Percentiles rank a stretch among this genome's conserved stretches.
These are phyloP conservation scores for Evernia prunastri DNA, from an alignment of 495 filamentous ascomycete species.

Conservation along the genomic window DNA sequence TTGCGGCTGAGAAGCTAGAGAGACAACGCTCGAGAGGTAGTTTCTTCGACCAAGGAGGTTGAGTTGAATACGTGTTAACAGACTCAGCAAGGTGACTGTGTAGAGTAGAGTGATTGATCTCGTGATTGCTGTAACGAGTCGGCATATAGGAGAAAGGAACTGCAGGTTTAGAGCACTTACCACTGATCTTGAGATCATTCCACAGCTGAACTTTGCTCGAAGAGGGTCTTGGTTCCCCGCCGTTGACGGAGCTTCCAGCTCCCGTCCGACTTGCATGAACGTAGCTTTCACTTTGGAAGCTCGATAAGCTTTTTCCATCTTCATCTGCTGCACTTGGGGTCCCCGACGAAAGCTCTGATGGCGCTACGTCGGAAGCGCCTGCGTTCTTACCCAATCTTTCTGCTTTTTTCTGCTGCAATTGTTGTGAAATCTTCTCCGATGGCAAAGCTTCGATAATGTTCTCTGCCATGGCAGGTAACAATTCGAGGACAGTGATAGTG, in stretches of 20 bases:
- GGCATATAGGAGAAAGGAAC: constrained; percentile 5
- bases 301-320: constrained; percentile 69
- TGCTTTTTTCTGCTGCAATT: constrained; percentile 90
- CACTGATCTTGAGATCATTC: constrained; percentile 95
- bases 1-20: constrained; percentile 60
- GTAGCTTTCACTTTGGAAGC: constrained; percentile 71
- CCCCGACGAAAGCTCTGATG: constrained; percentile 59
- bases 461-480: constrained; percentile 83
- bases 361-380: constrained; percentile 41
- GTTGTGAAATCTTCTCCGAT: constrained; percentile 80
- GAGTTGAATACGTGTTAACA: constrained; percentile 92
- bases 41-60: constrained; percentile 92
- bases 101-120: constrained; percentile 88
- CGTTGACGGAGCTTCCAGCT: constrained; percentile 39
- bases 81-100: constrained; percentile 76
- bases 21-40: constrained; percentile 91
- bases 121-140: constrained; percentile 62
- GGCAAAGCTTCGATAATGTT: constrained; percentile 82
- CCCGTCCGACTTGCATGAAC: constrained; percentile 70
- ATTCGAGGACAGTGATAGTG: constrained; percentile 93
- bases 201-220: constrained; percentile 89
- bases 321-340: constrained; percentile 78
- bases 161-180: constrained; percentile 43
- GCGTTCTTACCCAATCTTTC: constrained; percentile 58
- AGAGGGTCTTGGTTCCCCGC: constrained; percentile 46